These are phyloP conservation scores for Globisporangium okanoganense DNA, from an alignment of 352 stramenopile species.

Conservation along the genomic window DNA sequence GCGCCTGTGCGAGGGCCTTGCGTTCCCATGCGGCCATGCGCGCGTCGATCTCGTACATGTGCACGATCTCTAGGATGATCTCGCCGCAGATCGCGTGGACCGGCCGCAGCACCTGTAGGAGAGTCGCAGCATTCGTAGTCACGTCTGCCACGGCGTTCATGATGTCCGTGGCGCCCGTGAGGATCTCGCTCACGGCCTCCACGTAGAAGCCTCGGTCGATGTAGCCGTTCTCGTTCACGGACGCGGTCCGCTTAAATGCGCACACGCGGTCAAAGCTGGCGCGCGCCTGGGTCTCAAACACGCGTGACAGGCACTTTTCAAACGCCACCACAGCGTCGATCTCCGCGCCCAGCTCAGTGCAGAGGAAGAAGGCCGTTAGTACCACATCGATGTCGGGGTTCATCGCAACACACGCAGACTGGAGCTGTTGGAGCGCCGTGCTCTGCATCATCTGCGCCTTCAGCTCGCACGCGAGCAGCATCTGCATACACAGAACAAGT, in stretches of 20 bases:
- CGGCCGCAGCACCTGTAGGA: conserved; percentile 44
- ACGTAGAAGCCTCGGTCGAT: conserved; percentile 84
- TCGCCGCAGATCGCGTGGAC: conserved; percentile 58
- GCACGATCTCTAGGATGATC: conserved; percentile 60
- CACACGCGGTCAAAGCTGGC: conserved; percentile 50
- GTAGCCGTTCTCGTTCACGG: conserved; percentile 78
- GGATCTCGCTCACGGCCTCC: conserved; percentile 61
- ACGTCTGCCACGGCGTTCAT: conserved; percentile 80
- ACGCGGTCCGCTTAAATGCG: conserved; percentile 44
- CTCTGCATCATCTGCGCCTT: conserved; percentile 50
- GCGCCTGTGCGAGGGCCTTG: conserved; percentile 50
- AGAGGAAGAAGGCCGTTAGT: conserved; percentile 50
- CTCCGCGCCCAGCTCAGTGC: conserved; percentile 35
- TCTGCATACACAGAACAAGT: conserved; percentile 20
- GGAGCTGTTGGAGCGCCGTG: conserved; percentile 39
- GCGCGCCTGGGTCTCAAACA: conserved; percentile 54
- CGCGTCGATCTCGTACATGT: conserved; percentile 69
- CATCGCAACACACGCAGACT: conserved; percentile 30
- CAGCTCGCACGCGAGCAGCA: conserved; percentile 68
- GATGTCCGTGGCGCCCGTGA: conserved; percentile 68
- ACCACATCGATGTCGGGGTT: conserved; percentile 42
- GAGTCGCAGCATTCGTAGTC: conserved; percentile 28
- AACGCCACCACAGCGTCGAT: conserved; percentile 29
- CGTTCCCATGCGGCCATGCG: conserved; percentile 78
- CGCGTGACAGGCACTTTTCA: conserved; percentile 34